Conservation (phyloP, 2,329 filamentous ascomycete species). For the Colletotrichum liriopes region DNA sequence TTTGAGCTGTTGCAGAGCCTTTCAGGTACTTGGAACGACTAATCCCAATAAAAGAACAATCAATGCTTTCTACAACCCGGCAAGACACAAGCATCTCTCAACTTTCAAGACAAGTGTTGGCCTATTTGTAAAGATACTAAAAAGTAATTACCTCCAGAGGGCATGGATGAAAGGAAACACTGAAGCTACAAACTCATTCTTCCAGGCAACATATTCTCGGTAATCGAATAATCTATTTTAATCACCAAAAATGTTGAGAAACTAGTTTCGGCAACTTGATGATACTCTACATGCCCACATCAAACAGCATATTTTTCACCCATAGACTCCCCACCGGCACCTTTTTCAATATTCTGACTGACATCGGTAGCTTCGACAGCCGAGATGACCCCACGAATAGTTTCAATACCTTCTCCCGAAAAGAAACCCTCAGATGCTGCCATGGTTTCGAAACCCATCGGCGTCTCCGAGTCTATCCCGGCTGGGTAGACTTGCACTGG, state of each 20-base stretch:
- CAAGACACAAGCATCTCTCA: no score
- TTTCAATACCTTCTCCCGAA: constrained; percentile 42
- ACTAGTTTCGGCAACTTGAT: rapidly evolving
- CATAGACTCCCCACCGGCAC: not conserved
- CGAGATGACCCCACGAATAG: constrained; percentile 25
- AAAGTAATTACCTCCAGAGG: no score
- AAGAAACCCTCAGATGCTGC: constrained; percentile 46
- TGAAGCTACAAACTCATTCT: no score
- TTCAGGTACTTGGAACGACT: constrained; percentile 19
- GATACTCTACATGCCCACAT: no score
- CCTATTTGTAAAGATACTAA: no score
- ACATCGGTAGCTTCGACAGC: not conserved
- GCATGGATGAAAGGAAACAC: no score
- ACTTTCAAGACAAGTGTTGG: no score
- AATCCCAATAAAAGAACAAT: not conserved
- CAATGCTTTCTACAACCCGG: no score
- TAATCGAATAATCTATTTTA: not conserved
- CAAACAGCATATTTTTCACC: not conserved
- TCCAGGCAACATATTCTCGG: not conserved
- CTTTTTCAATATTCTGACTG: not conserved
- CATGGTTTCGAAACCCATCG: constrained; percentile 42
- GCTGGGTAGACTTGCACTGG: constrained; percentile 45
- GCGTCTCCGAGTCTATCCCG: constrained; percentile 32
- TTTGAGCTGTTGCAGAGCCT: constrained; percentile 51
- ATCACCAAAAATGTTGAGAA: not conserved